phyloP scores from a whole-genome alignment of 2,329 filamentous ascomycete genomes.

The Fusarium metavorans region DNA sequence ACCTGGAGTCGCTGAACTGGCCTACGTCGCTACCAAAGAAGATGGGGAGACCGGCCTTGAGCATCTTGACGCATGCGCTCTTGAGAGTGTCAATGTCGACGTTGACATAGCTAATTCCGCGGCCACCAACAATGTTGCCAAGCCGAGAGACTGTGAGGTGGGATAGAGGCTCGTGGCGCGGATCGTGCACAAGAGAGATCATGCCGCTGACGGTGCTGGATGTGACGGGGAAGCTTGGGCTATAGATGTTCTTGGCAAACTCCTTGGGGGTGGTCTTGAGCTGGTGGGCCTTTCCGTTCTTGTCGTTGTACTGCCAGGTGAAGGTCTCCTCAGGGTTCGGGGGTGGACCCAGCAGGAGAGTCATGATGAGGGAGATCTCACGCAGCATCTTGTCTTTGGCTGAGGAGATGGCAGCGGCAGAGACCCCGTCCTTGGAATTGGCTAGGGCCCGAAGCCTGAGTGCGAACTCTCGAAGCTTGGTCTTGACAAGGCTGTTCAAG shows the following conservation, averaged over 20 bases:
- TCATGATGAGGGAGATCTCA: slow-evolving; percentile 85
- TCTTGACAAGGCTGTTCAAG: slow-evolving; percentile 82
- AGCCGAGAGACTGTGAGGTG: slow-evolving; percentile 82
- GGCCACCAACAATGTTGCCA: slow-evolving; percentile 84
- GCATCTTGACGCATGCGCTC: slow-evolving; percentile 78
- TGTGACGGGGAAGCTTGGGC: slow-evolving; percentile 68
- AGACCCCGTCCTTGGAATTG: slow-evolving; percentile 44
- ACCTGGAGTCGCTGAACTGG: slow-evolving; percentile 76
- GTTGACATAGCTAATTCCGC: slow-evolving; percentile 84
- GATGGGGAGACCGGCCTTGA: slow-evolving; percentile 81
- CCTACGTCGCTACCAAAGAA: slow-evolving; percentile 94
- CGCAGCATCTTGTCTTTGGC: slow-evolving; percentile 81
- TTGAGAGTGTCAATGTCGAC: slow-evolving; percentile 81
- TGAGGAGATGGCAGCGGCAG: slow-evolving; percentile 55
- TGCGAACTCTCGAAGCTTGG: slow-evolving; percentile 88
- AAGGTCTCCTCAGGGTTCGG: slow-evolving; percentile 78
- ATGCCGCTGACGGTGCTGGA: slow-evolving; percentile 73
- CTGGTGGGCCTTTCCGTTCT: slow-evolving; percentile 71
- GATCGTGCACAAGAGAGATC: slow-evolving; percentile 88
- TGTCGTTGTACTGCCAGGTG: slow-evolving; percentile 83
- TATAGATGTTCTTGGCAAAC: slow-evolving; percentile 78
- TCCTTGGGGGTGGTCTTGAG: slow-evolving; percentile 74
- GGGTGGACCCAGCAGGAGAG: slow-evolving; percentile 83
- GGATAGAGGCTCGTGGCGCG: slow-evolving; percentile 78
- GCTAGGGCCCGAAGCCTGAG: slow-evolving; percentile 75